Evolutionary conservation across 192 early-diverging fungal species (phyloP).

Genomic region (Coemansia sp.): DNA sequence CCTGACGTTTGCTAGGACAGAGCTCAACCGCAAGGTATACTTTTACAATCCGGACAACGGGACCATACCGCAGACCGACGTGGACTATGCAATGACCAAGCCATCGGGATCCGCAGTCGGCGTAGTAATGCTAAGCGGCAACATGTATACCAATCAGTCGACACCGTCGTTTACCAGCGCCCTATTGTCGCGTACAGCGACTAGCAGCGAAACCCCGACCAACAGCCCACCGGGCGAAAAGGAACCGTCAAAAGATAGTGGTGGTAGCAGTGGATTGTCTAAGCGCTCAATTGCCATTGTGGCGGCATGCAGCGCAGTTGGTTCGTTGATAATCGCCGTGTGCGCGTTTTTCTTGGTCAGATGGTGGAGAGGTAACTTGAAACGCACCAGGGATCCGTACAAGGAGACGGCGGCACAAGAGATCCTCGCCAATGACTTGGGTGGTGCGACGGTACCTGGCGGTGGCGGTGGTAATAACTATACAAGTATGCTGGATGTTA

Average conservation of each 20-base stretch:
- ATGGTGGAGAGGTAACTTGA: constrained; percentile 6
- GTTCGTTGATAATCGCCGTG: constrained; percentile 6
- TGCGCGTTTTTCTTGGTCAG: constrained; percentile 3
- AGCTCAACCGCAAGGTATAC: constrained; percentile 9
- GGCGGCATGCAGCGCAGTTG: constrained; percentile 16
- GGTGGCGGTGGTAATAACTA: neutral
- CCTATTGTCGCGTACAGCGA: neutral
- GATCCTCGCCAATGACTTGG: constrained; percentile 13
- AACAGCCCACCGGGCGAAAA: neutral
- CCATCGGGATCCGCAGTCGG: neutral
- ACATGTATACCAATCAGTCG: constrained; percentile 1
- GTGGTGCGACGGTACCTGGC: constrained; percentile 16
- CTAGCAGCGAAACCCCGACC: neutral
- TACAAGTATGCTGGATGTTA: neutral
- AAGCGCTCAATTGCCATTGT: constrained; percentile 4
- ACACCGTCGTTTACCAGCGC: neutral
- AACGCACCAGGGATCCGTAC: constrained; percentile 16
- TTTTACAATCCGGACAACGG: neutral
- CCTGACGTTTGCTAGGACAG: constrained; percentile 13
- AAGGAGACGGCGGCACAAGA: constrained; percentile 17
- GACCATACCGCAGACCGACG: neutral
- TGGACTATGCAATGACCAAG: constrained; percentile 1
- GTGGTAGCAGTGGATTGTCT: constrained; percentile 4
- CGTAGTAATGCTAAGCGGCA: neutral
- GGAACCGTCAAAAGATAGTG: neutral